Evolutionary conservation across 805 yeast species (phyloP).

Genomic region (Nakazawaea peltata): DNA sequence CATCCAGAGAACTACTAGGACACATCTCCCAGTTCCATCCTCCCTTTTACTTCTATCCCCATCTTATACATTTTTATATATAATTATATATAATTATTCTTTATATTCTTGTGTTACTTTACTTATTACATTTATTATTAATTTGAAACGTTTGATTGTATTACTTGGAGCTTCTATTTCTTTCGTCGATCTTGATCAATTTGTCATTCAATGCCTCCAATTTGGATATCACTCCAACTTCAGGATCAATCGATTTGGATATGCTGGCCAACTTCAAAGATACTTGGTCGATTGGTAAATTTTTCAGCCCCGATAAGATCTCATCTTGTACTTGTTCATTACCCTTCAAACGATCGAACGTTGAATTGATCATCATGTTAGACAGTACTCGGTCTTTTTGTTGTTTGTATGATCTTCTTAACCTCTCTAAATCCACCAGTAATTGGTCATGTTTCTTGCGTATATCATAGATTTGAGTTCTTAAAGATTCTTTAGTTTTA

Average conservation of each 20-base stretch:
- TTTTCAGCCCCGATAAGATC: background rate
- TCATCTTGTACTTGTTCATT: conserved; percentile 3
- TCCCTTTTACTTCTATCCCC: too few relatives aligned
- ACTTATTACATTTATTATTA: too few relatives aligned
- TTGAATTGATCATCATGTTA: conserved; percentile 2
- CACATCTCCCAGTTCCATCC: too few relatives aligned
- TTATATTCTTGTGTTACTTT: too few relatives aligned
- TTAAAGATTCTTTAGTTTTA: conserved; percentile 19
- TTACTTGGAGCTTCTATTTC: background rate
- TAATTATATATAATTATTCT: too few relatives aligned
- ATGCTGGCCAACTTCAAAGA: conserved; percentile 14
- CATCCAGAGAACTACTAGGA: background rate
- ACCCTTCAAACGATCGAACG: background rate
- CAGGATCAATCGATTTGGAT: conserved; percentile 16
- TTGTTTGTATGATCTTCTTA: conserved; percentile 14
- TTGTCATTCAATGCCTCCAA: conserved; percentile 19
- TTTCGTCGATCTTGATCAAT: conserved; percentile 11
- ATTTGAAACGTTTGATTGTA: background rate
- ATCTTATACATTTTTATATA: too few relatives aligned
- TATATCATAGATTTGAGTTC: conserved; percentile 21
- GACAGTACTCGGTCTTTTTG: conserved; percentile 12
- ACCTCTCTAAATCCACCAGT: conserved; percentile 13
- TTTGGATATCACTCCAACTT: conserved; percentile 18
- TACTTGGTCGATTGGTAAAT: conserved; percentile 7
- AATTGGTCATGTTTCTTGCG: conserved; percentile 19